Evolutionary conservation across 75 land plant species (phyloP).

Genomic region (Sequoiadendron giganteum): DNA sequence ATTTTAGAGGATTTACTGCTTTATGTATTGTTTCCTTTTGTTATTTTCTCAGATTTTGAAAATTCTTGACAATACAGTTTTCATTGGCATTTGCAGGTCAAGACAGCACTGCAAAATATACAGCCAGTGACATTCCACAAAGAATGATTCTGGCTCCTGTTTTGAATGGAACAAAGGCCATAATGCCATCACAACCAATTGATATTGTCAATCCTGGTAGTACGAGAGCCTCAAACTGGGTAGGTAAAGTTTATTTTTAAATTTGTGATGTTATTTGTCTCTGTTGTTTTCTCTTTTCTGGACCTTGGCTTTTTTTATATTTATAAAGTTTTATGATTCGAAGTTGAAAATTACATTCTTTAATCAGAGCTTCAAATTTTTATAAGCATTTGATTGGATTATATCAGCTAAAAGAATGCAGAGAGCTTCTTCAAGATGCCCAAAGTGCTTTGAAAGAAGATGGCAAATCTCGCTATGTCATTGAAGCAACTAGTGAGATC

Average conservation of each 20-base stretch:
- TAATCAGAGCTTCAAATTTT: neutral
- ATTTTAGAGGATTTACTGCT: neutral
- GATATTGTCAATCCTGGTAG: neutral
- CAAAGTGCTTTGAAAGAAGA: constrained; percentile 52
- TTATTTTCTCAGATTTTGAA: constrained; percentile 2
- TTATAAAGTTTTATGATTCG: neutral
- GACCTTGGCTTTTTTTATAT: neutral
- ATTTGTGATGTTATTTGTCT: neutral
- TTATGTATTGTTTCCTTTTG: neutral
- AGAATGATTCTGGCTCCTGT: constrained; percentile 44
- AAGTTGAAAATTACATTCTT: neutral
- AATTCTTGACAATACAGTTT: neutral
- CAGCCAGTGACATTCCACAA: constrained; percentile 58
- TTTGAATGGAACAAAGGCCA: constrained; percentile 20
- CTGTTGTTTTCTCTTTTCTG: neutral
- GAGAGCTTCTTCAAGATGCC: constrained; percentile 66
- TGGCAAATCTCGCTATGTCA: constrained; percentile 47
- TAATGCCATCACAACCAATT: neutral
- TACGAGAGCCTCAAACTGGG: constrained; percentile 22
- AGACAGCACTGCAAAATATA: constrained; percentile 49
- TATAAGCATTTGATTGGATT: constrained; percentile 4
- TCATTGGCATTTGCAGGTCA: constrained; percentile 29
- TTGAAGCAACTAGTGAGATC: constrained; percentile 91
- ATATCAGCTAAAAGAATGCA: constrained; percentile 64
- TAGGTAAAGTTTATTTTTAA: constrained; percentile 11